Conservation (phyloP, 2,329 filamentous ascomycete genomes). For the Lecanosticta acicola region DNA sequence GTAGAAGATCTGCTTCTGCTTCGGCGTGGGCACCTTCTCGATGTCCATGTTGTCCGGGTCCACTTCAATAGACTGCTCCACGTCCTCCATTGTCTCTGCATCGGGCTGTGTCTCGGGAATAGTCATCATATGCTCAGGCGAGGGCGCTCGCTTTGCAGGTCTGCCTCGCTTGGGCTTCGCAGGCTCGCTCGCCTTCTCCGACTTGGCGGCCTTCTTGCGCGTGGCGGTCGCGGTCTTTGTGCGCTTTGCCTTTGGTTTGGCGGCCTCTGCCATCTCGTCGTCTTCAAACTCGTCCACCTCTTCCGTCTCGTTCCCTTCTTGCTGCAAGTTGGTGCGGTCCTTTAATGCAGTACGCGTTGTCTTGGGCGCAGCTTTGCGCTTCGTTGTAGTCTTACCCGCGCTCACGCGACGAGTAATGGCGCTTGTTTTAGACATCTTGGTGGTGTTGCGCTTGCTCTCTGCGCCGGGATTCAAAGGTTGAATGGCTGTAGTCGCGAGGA, state of each 20-base stretch:
- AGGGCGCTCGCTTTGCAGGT: constrained; percentile 30
- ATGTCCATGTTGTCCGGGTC: constrained; percentile 32
- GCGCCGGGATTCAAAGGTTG: constrained; percentile 5
- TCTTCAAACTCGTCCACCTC: constrained; percentile 44
- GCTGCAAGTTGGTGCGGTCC: constrained; percentile 35
- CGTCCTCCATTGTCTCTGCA: constrained; percentile 34
- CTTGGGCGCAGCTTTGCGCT: constrained; percentile 36
- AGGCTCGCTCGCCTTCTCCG: constrained; percentile 10
- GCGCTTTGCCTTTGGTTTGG: constrained; percentile 30
- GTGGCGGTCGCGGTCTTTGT: constrained; percentile 29
- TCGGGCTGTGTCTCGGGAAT: constrained; percentile 46
- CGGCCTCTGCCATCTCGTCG: constrained; percentile 26
- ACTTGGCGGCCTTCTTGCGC: constrained; percentile 11
- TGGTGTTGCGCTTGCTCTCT: constrained; percentile 22
- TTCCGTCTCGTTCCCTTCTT: constrained; percentile 34
- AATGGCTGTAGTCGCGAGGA: constrained; percentile 14
- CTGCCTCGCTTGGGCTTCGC: constrained; percentile 20
- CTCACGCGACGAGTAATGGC: constrained; percentile 35
- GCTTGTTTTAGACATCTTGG: constrained; percentile 34
- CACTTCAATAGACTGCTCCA: constrained; percentile 34
- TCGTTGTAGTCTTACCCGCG: constrained; percentile 32
- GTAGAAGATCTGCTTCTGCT: constrained; percentile 15
- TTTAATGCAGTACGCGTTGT: constrained; percentile 37
- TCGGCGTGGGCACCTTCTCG: constrained; percentile 21
- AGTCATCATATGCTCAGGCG: constrained; percentile 33